Evolutionary conservation across 192 early-diverging fungal species (phyloP).

Genomic region (Podila epicladia): DNA sequence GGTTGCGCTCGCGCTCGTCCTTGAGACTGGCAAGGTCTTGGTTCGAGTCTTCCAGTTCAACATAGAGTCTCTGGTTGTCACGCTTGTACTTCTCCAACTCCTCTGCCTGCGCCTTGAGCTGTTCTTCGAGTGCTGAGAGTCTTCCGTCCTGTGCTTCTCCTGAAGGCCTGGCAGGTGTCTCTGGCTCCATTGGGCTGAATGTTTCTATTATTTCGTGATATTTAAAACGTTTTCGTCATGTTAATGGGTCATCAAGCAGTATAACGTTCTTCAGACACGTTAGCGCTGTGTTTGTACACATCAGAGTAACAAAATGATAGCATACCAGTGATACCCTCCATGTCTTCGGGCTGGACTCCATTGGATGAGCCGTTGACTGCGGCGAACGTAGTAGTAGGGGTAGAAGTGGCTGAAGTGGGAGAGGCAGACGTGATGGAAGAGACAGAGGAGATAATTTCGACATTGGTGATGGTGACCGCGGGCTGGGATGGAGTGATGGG

Average conservation of each 20-base stretch:
- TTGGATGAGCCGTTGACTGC: background rate
- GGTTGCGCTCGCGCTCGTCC: constrained; percentile 16
- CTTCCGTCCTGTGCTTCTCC: background rate
- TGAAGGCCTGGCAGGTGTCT: too few relatives aligned
- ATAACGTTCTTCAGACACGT: too few relatives aligned
- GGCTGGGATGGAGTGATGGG: background rate
- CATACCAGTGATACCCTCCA: background rate
- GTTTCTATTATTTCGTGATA: too few relatives aligned
- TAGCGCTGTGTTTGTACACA: too few relatives aligned
- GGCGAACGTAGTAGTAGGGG: background rate
- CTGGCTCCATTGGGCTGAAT: too few relatives aligned
- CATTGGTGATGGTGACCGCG: background rate
- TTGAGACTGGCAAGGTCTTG: constrained; percentile 7
- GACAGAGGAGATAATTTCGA: background rate
- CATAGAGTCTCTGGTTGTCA: background rate
- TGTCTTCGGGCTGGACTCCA: background rate
- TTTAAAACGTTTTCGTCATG: too few relatives aligned
- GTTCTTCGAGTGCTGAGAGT: constrained; percentile 2
- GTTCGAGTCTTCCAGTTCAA: constrained; percentile 8
- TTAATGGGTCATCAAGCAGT: too few relatives aligned
- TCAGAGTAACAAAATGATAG: background rate
- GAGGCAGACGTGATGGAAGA: background rate
- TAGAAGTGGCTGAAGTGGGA: background rate
- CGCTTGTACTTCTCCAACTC: constrained; percentile 12
- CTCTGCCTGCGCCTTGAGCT: background rate